Conservation (phyloP, 768 basidiomycete genomes). For the Leccinum subgranulosum region DNA sequence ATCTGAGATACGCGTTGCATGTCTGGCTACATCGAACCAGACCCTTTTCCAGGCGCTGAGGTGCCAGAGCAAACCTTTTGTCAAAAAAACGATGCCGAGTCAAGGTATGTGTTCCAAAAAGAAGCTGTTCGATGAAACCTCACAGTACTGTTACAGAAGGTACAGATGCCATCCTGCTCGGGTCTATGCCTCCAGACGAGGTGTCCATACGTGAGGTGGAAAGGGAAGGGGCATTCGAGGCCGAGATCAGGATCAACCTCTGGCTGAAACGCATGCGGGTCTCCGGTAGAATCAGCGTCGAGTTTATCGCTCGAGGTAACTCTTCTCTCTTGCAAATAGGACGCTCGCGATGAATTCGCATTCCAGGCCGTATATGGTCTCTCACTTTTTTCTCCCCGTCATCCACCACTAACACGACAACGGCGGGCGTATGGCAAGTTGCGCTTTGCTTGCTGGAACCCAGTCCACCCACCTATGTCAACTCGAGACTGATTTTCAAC, state of each 20-base stretch:
- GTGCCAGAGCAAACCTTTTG: conserved; percentile 10
- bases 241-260: conserved; percentile 40
- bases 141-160: conserved; percentile 25
- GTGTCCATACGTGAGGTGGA: conserved; percentile 52
- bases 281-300: conserved; percentile 48
- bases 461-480: conserved; percentile 57
- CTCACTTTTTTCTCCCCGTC: conserved; percentile 21
- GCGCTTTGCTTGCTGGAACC: conserved; percentile 50
- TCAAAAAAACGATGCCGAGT: conserved; percentile 7
- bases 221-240: conserved; percentile 53
- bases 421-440: conserved; percentile 37
- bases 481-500: conserved; percentile 48
- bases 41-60: conserved; percentile 25
- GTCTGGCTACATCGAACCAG: conserved; percentile 37
- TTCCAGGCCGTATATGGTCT: conserved; percentile 28
- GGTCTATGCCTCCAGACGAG: conserved; percentile 48
- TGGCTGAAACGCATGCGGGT: conserved; percentile 76
- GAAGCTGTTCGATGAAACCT: too few species aligned
- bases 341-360: not conserved
- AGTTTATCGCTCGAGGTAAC: conserved; percentile 62
- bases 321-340: not conserved
- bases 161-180: conserved; percentile 46
- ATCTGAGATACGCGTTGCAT: conserved; percentile 64
- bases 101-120: conserved; percentile 5
- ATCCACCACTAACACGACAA: not conserved